Conservation (phyloP, 2,329 filamentous ascomycete species). For the Apiospora marii region DNA sequence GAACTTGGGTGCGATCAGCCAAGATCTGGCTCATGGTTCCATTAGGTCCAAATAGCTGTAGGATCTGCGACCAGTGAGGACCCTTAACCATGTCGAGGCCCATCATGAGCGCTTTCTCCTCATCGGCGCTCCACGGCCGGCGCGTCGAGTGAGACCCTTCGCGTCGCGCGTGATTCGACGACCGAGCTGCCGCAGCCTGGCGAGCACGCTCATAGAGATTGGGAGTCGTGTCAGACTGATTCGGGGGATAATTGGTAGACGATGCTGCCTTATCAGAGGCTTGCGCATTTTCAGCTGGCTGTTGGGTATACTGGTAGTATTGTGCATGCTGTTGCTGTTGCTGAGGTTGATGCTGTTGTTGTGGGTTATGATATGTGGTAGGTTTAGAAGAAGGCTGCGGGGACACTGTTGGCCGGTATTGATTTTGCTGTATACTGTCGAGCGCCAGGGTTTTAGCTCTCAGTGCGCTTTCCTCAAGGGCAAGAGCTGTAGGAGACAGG, state of each 20-base stretch:
- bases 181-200: conserved; percentile 65
- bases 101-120: conserved; percentile 89
- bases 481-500: conserved; percentile 40
- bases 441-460: conserved; percentile 42
- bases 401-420: conserved; percentile 43
- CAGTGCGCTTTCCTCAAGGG: conserved; percentile 43
- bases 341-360: conserved; percentile 33
- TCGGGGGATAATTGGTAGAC: conserved; percentile 56
- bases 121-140: conserved; percentile 86
- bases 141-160: conserved; percentile 69
- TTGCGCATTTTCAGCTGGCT: conserved; percentile 31
- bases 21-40: conserved; percentile 84
- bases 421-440: conserved; percentile 44
- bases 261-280: conserved; percentile 32
- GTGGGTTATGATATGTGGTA: conserved; percentile 32
- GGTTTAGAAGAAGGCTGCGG: conserved; percentile 36
- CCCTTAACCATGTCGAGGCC: conserved; percentile 89
- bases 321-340: conserved; percentile 26
- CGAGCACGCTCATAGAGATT: conserved; percentile 66
- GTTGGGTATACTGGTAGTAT: conserved; percentile 39
- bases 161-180: conserved; percentile 60
- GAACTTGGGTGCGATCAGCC: conserved; percentile 89
- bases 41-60: conserved; percentile 81
- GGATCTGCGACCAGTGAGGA: conserved; percentile 91
- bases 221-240: conserved; percentile 63